These are phyloP conservation scores for Bauhinia variegata DNA, from an alignment of 306 rosid species.

Conservation along the genomic window DNA sequence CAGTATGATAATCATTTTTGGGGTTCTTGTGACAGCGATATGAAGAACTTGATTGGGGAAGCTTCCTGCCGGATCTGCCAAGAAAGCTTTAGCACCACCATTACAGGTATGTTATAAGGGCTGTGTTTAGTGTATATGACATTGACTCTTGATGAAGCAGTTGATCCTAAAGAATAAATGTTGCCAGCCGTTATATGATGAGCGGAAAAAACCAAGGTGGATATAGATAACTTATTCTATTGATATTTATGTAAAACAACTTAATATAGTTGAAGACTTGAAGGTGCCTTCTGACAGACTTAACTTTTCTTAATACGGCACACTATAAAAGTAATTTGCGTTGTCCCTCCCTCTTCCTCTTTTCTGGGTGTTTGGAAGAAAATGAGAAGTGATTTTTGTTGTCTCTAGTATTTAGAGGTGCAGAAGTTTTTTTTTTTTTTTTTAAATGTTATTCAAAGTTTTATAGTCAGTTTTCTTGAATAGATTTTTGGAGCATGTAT, in stretches of 20 bases:
- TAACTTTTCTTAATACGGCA: too few species aligned
- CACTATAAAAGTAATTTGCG: background rate
- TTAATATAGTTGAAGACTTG: background rate
- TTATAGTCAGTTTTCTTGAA: background rate
- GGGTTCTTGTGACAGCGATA: slow-evolving; percentile 63
- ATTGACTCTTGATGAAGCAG: slow-evolving; percentile 13
- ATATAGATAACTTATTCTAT: background rate
- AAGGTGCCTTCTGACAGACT: slow-evolving; percentile 1
- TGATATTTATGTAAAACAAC: slow-evolving; percentile 13
- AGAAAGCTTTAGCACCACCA: slow-evolving; percentile 77
- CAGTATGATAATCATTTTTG: background rate
- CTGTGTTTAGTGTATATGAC: background rate
- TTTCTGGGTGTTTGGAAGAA: slow-evolving; percentile 9
- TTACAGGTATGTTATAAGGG: slow-evolving; percentile 55
- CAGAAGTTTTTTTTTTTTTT: background rate
- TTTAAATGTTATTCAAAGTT: background rate
- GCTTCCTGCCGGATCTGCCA: slow-evolving; percentile 85
- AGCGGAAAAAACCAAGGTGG: background rate
- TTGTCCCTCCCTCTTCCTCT: slow-evolving; percentile 4
- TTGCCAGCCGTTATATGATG: background rate
- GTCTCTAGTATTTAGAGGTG: background rate
- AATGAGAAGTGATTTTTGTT: background rate
- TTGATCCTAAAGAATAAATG: background rate
- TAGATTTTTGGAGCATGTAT: background rate
- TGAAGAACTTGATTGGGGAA: slow-evolving; percentile 87